Percentiles rank a stretch among this genome's conserved stretches.
Evolutionary conservation across 2,329 filamentous ascomycete species (phyloP).

Genomic region (Tolypocladium tundrense): DNA sequence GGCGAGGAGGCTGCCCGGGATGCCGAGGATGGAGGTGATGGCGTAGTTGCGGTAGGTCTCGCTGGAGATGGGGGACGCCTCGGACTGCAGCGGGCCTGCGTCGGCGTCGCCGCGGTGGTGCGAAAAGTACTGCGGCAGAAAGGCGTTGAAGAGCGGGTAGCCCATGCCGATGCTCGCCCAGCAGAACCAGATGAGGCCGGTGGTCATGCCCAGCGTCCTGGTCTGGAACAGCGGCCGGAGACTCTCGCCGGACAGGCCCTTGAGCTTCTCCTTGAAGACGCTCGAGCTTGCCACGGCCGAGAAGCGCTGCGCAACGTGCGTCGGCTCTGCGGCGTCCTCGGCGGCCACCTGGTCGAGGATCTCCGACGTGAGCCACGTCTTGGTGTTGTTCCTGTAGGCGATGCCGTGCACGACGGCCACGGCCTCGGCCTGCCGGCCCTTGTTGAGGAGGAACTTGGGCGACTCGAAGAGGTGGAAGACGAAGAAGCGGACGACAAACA

Average conservation of each 20-base stretch:
- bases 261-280: conserved; percentile 48
- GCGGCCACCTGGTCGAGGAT: conserved; percentile 47
- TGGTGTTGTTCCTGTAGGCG: conserved; percentile 57
- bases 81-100: conserved; percentile 15
- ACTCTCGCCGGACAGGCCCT: conserved; percentile 56
- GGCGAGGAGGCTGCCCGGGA: conserved; percentile 67
- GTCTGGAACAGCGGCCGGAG: conserved; percentile 55
- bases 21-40: conserved; percentile 66
- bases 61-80: conserved; percentile 27
- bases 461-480: conserved; percentile 77
- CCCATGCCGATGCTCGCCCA: conserved; percentile 80
- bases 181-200: conserved; percentile 59
- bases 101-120: conserved; percentile 33
- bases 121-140: conserved; percentile 77
- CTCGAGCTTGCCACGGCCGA: conserved; percentile 15
- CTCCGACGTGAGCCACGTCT: conserved; percentile 68
- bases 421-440: conserved; percentile 67
- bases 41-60: conserved; percentile 70
- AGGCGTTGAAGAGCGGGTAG: conserved; percentile 82
- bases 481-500: conserved; percentile 72
- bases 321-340: conserved; percentile 24
- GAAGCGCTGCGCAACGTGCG: conserved; percentile 6
- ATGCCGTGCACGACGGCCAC: conserved; percentile 73
- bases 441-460: conserved; percentile 70
- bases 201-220: conserved; percentile 40